Base-by-base conservation (phyloP, 495 filamentous ascomycete species). In the Neurospora sp. region DNA sequence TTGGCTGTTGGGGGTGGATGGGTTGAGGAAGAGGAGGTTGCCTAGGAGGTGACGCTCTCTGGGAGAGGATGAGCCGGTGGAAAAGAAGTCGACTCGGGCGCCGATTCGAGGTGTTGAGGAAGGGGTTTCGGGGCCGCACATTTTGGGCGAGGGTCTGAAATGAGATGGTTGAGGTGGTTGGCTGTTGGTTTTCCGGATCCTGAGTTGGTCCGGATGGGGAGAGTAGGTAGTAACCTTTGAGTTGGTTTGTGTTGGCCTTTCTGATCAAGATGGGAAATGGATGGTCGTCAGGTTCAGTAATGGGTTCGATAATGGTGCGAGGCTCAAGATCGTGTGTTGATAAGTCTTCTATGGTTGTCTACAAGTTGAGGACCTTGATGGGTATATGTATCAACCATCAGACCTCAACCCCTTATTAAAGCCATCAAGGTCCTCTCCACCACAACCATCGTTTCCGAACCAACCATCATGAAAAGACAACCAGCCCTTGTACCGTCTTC, bases 21-120 rank as follows among this genome's bases (percentile, higher is more conserved):
- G 78, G 73, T 82, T 76, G 71, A 79, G 78, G 71, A 82, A 80
- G 72, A 80, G 72, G 44, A 80, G 77, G 60, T 81, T 80, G 42
- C 80, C 76, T 14, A 66, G 54, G n/a, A 82, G 54, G 35, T 37
- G 41, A 46, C 49, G 37, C 27, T 62, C 60, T 6, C 46, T 49
- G 18, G 37, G 35, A 35, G 31, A 54, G 2, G 78, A 73, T 6
- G 20, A 66, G 12, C n/a, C n/a, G n/a, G n/a, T n/a, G n/a, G 54
- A 31, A 75, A 75, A 74, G 75, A 81, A 74, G 74, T 79, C 77
- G 44, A 80, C 79, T 20, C 79, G 73, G 66, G 80, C 79, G 42
- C 78, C 79, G 49, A 80, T 35, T 35, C 79, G 77, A 18, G 80
- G 80, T 42, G 71, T 73, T 37, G 72, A 39, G 60, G 80, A 78